Base-by-base conservation (phyloP, 805 yeast species). In the Pichia manshurica region DNA sequence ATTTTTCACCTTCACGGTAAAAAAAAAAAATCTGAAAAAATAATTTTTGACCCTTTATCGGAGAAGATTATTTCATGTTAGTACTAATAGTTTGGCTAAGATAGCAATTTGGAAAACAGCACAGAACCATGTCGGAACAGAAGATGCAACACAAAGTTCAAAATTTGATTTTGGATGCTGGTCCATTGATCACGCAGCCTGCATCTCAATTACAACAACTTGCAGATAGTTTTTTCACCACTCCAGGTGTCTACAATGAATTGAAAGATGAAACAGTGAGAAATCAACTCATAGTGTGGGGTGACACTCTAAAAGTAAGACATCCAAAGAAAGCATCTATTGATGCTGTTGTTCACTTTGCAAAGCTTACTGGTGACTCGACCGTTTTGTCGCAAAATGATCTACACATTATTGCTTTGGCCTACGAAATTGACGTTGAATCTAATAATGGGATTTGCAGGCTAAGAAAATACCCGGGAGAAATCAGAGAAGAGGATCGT, bases 241-340 rank as follows among this genome's bases (percentile, higher is more conserved):
- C 97, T 2, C 97, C 98, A 13, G 90, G 96, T 1, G 98, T 93
- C 16, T 79, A 75, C 57, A 73, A 76, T 28, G 99, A 93, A 69
- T 81, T 93, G 61, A 82, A 78, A 59, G 98, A 93, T 69, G 96
- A 84, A 51, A 75, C 77, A 53, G 87, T 95, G 6, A 75, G 96
- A 64, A 77, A 77, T 54, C 90, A 90, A 58, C 69, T 93, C 39
- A 69, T 78, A 5, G 70, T 90, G 9, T 89, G 97, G 96, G 86
- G 82, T 22, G 90, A 87, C 41, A 65, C 68, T 13, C 69, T 93
- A 44, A 68, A 70, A 47, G 70, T 84, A 15, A 77, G 89, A 66
- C 97, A 90, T 56, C 99, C 99, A 3, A 77, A 72, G 47, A 69
- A 77, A 5, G 79, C 67, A 32, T 75, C 75, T 33, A 75, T 91